These are phyloP conservation scores for Cryphonectria nitschkei DNA, from an alignment of 2,329 filamentous ascomycete species.

Conservation along the genomic window DNA sequence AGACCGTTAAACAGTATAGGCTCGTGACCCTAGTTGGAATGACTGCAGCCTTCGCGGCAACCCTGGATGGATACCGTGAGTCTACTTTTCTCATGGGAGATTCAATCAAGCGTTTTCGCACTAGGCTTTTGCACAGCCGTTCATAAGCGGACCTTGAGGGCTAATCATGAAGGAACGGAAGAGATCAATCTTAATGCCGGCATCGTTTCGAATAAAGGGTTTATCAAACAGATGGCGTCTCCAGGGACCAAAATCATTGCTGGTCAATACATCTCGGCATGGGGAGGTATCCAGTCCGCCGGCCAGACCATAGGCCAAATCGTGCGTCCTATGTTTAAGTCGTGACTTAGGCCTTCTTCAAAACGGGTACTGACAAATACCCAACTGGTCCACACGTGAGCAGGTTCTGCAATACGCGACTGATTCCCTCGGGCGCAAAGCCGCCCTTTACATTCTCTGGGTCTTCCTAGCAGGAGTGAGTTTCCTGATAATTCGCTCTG, in stretches of 20 bases:
- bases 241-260: conserved; percentile 39
- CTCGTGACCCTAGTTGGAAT: conserved; percentile 42
- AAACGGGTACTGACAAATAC: not conserved
- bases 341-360: not conserved
- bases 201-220: conserved; percentile 46
- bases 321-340: not conserved
- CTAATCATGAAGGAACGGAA: not conserved
- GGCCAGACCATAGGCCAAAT: conserved; percentile 43
- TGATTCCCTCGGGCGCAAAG: conserved; percentile 27
- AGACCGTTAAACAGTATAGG: conserved; percentile 42
- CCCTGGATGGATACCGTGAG: conserved; percentile 47
- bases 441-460: conserved; percentile 30
- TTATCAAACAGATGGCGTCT: conserved; percentile 42
- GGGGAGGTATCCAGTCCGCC: conserved; percentile 44
- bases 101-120: not conserved
- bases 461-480: conserved; percentile 21
- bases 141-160: not conserved
- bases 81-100: not conserved
- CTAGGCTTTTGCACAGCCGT: not conserved
- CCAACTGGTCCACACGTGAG: not conserved
- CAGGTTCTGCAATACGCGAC: conserved; percentile 10
- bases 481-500: conserved; percentile 1
- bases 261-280: conserved; percentile 43
- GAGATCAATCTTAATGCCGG: conserved; percentile 39
- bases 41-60: conserved; percentile 45